A percentile compares a stretch with the other conserved stretches of the same genome.
Evolutionary conservation across 441 rosid species (phyloP).

Genomic region (Capsella rubella): DNA sequence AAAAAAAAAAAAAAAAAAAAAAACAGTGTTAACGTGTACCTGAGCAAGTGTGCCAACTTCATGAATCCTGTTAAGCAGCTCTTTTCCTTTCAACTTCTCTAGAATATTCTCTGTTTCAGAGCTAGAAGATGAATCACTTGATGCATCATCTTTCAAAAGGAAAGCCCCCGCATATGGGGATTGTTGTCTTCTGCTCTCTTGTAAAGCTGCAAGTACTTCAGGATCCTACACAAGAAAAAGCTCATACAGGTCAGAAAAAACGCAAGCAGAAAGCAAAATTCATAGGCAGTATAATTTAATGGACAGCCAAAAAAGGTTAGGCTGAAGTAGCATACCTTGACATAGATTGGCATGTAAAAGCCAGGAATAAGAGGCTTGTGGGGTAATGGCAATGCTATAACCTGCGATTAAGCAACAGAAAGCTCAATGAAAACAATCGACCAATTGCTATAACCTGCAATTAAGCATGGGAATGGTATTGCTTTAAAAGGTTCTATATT

Average conservation of each 20-base stretch:
- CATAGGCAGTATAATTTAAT: not conserved
- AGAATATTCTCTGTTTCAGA: slow-evolving; percentile 72
- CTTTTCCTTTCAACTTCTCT: slow-evolving; percentile 79
- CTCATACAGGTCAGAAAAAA: slow-evolving; percentile 17
- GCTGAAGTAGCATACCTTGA: slow-evolving; percentile 63
- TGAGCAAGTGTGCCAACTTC: slow-evolving; percentile 97
- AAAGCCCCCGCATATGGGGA: slow-evolving; percentile 97
- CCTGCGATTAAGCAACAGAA: slow-evolving; percentile 22
- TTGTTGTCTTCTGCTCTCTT: slow-evolving; percentile 78
- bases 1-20: too few relatives aligned
- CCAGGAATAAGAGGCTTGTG: slow-evolving; percentile 93
- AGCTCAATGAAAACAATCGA: not conserved
- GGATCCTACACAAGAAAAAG: slow-evolving; percentile 65
- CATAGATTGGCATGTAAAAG: slow-evolving; percentile 91
- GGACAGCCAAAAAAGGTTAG: not conserved
- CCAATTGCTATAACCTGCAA: not conserved
- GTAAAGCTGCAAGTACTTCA: slow-evolving; percentile 85
- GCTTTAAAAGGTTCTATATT: slow-evolving; percentile 19
- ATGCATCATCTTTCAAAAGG: slow-evolving; percentile 86
- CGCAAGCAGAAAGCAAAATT: slow-evolving; percentile 10
- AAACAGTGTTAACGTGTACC: slow-evolving; percentile 51
- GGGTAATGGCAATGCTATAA: slow-evolving; percentile 81
- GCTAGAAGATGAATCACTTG: slow-evolving; percentile 64
- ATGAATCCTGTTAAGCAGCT: slow-evolving; percentile 74
- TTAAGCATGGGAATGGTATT: not conserved